phyloP scores from a whole-genome alignment of 116 monocot species.

The Dioscorea cayenensis region DNA sequence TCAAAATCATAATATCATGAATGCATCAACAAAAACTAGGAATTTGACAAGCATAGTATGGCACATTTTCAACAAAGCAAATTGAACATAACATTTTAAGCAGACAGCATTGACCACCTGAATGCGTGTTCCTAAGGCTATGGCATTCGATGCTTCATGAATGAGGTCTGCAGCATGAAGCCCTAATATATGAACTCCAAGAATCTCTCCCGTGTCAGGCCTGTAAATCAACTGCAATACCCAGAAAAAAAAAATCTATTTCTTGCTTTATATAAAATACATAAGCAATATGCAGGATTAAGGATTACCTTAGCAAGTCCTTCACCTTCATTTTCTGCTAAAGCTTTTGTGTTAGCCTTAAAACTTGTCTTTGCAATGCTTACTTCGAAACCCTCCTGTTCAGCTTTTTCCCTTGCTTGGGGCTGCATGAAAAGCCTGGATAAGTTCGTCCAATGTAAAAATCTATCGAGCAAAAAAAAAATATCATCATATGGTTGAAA shows the following conservation, averaged over 20 bases:
- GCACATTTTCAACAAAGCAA: background rate
- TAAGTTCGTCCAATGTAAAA: background rate
- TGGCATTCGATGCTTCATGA: constrained; percentile 96
- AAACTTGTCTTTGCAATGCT: constrained; percentile 90
- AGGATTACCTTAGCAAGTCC: constrained; percentile 90
- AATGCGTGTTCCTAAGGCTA: constrained; percentile 73
- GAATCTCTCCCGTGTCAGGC: constrained; percentile 91
- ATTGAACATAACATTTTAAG: background rate
- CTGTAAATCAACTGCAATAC: constrained; percentile 85
- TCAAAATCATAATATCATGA: no score
- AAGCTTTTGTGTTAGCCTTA: constrained; percentile 95
- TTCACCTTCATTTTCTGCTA: constrained; percentile 98
- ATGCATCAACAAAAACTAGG: no score
- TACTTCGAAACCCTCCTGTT: constrained; percentile 77
- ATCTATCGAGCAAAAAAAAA: background rate
- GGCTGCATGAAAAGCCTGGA: constrained; percentile 48
- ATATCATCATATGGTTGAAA: background rate
- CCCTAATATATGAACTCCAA: constrained; percentile 95
- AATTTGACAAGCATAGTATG: no score
- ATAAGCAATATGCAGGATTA: background rate
- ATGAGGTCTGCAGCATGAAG: constrained; percentile 98
- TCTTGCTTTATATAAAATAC: background rate
- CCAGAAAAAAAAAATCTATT: background rate
- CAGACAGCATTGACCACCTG: constrained; percentile 45
- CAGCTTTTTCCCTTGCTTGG: constrained; percentile 86